A percentile compares a stretch with the other conserved stretches of the same genome.
Evolutionary conservation across 2,329 filamentous ascomycete genomes (phyloP).

Genomic region (Cytospora schulzeri): DNA sequence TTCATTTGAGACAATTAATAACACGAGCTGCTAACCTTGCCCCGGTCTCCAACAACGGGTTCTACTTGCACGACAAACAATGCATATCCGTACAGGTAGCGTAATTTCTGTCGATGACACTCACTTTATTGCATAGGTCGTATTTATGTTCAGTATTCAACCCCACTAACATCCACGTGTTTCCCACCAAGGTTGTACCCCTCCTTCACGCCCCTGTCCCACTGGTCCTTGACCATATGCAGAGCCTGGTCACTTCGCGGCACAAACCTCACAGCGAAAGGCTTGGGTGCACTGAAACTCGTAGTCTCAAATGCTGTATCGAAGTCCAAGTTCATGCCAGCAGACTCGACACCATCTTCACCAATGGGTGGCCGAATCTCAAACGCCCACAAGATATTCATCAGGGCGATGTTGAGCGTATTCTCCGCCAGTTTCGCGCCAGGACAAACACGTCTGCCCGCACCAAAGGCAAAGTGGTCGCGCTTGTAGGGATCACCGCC

Average conservation of each 20-base stretch:
- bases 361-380: constrained; percentile 3
- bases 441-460: constrained; percentile 48
- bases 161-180: constrained; percentile 7
- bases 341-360: constrained; percentile 1
- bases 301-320: constrained; percentile 16
- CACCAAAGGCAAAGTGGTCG: constrained; percentile 48
- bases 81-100: not conserved
- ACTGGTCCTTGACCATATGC: constrained; percentile 10
- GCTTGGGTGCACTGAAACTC: constrained; percentile 7
- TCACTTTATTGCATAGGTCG: no score
- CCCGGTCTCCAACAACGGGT: not conserved
- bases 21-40: not conserved
- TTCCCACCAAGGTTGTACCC: constrained; percentile 15
- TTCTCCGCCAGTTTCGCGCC: constrained; percentile 51
- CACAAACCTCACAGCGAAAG: constrained; percentile 12
- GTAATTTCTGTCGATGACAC: no score
- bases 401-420: constrained; percentile 36
- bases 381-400: constrained; percentile 15
- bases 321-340: constrained; percentile 3
- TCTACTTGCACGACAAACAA: not conserved
- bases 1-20: not conserved
- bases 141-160: not conserved
- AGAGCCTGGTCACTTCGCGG: constrained; percentile 8
- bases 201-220: constrained; percentile 12
- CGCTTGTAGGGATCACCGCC: constrained; percentile 35